Evolutionary conservation across 129 eudicot genomes (phyloP).

Genomic region (Calendula officinalis): DNA sequence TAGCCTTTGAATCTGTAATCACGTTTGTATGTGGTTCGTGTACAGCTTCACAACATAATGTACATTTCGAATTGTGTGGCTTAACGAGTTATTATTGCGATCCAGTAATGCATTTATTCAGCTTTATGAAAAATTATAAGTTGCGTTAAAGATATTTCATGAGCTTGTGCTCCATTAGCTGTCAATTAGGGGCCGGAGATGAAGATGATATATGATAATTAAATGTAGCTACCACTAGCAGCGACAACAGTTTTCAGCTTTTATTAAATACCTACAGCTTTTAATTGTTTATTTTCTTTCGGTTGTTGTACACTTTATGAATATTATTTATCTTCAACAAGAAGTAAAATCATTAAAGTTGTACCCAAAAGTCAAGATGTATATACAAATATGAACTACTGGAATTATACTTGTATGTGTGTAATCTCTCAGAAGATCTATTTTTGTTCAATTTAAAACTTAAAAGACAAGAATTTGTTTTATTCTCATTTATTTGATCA

Average conservation of each 20-base stretch:
- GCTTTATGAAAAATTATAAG: not conserved
- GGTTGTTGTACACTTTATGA: constrained; percentile 27
- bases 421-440: not conserved
- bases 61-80: constrained; percentile 5
- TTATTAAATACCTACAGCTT: not conserved
- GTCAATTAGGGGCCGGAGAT: not conserved
- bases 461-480: not conserved
- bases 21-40: not conserved
- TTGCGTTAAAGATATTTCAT: constrained; percentile 9
- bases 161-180: constrained; percentile 13
- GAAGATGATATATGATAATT: constrained; percentile 1
- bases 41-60: not conserved
- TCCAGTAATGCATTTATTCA: not conserved
- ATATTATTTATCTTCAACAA: constrained; percentile 23
- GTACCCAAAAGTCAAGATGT: not conserved
- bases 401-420: constrained; percentile 7
- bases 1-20: constrained; percentile 6
- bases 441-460: not conserved
- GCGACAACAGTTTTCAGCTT: not conserved
- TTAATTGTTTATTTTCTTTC: constrained; percentile 5
- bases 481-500: not conserved
- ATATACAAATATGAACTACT: not conserved
- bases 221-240: constrained; percentile 12
- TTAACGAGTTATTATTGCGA: constrained; percentile 1
- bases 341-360: constrained; percentile 27